Evolutionary conservation across 495 filamentous ascomycete genomes (phyloP), one percentile per base, ranked within the genome.

Genomic region (Apodospora peruviana): DNA sequence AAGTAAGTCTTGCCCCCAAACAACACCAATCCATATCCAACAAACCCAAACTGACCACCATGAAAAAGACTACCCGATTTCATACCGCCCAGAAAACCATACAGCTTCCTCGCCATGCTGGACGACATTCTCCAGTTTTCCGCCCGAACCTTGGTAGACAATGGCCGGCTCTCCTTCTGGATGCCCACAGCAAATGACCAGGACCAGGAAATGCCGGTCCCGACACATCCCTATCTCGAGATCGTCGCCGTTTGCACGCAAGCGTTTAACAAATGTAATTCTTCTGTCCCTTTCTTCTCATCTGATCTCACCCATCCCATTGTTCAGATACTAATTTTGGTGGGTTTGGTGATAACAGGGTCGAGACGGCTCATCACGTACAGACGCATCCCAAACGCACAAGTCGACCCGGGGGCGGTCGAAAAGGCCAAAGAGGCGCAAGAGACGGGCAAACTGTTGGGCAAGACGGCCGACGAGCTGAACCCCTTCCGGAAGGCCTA

Each of bases 111-210:
- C 29, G 84, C 87, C 4, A 86, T 99, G 83, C 75, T 95, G 41
- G 84, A 87, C 57, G 89, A 95, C 64, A 86, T 99, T 39, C 76
- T 97, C 10, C 73, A 83, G 22, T 99, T 97, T 59, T 81, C 90
- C 0, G 78, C 82, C 0, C 69, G 75, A 11, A 83, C 79, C n/a
- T 72, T 99, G 3, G 88, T 96, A n/a, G 82, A 87, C 25, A 70
- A 80, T 51, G 94, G 90, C 0, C 73, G 93, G 38, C 59, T 98
- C 2, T 86, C 82, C 8, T 90, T 99, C 74, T 99, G 93, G 93
- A 96, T 97, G 90, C 93, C 93, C 0, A 95, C 90, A 1, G 82
- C 88, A 1, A 91, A 88, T 60, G 89, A 93, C 43, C 79, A 78
- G 43, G 72, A 78, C 38, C 72, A 79, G 9, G 86, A 90, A 57